Base-by-base conservation (phyloP, 148 eudicot genomes). In the Arbutus unedo region DNA sequence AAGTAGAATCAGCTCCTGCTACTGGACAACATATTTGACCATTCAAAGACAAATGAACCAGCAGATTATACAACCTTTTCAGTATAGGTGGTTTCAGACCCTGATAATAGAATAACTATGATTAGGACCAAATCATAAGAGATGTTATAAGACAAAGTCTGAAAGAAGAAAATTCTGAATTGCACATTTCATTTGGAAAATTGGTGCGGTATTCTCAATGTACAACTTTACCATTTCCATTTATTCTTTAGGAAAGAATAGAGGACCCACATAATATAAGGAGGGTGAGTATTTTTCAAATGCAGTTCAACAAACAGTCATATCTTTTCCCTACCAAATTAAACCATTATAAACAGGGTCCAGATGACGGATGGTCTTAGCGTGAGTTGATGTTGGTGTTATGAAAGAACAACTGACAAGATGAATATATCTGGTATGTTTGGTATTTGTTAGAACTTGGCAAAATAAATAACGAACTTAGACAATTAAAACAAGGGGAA, bases 61-160 rank as follows among this genome's bases (percentile, higher is more conserved):
- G 84, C 60, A 90, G 74, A 74, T 68, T 54, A 83, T 93, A 91
- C 81, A 91, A 77, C 71, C 81, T 84, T 82, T 88, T 90, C 79
- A 93, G 81, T 2, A 88, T 71, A 15, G 87, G 80, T 57, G 85
- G 85, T 81, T 89, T 90, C 76, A 87, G 76, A 76, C 75, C 90
- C 91, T 91, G 92, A 55, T 2, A 50, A 50, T 13, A 45, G 60
- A 66, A 80, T 14, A 43, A 8, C 21, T 51, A 74, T 49, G 48
- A 48, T 56, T 57, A 72, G 43, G 56, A 79, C 49, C 57, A 74
- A 31, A n/a, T 53, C 21, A 18, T 53, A 43, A 77, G 4, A 16
- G 66, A 43, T 68, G 18, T 49, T 73, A 72, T 8, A 49, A 55
- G 68, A n/a, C 70, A 74, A 4, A 19, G 8, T 47, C 45, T 31